A percentile compares a stretch with the other conserved stretches of the same genome.
phyloP scores from a whole-genome alignment of 1,139 yeast genomes.

The Yamadazyma songkhlaensis region DNA sequence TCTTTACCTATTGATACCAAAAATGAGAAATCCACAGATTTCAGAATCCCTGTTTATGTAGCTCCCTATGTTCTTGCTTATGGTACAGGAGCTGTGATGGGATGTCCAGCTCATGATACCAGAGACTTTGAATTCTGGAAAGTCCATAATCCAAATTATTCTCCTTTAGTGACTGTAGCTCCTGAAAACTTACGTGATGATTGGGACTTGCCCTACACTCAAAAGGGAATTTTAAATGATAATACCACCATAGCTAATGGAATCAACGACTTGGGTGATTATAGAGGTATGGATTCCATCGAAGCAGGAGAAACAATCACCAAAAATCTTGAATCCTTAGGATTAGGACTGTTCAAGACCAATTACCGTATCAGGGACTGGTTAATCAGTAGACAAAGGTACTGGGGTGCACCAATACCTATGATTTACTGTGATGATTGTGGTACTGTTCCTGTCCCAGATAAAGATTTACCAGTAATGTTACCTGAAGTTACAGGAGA shows the following conservation, averaged over 20 bases:
- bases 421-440: slow-evolving; percentile 81
- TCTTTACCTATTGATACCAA: slow-evolving; percentile 56
- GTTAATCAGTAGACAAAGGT: slow-evolving; percentile 91
- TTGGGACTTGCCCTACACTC: slow-evolving; percentile 40
- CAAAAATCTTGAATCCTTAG: slow-evolving; percentile 31
- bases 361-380: slow-evolving; percentile 82
- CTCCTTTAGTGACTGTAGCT: slow-evolving; percentile 45
- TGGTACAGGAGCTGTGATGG: slow-evolving; percentile 96
- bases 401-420: slow-evolving; percentile 99
- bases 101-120: slow-evolving; percentile 91
- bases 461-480: slow-evolving; percentile 73
- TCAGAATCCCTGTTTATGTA: slow-evolving; percentile 67
- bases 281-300: slow-evolving; percentile 44
- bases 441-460: slow-evolving; percentile 91
- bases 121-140: slow-evolving; percentile 83
- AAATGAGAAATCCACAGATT: slow-evolving; percentile 16
- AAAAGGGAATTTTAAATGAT: slow-evolving; percentile 54
- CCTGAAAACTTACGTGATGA: slow-evolving; percentile 19
- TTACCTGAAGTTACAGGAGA: slow-evolving; percentile 56
- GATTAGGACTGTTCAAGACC: slow-evolving; percentile 46
- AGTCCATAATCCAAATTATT: slow-evolving; percentile 48
- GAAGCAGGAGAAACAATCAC: slow-evolving; percentile 56
- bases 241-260: slow-evolving; percentile 23
- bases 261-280: slow-evolving; percentile 40
- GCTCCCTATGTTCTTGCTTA: slow-evolving; percentile 89